Evolutionary conservation across 2,329 filamentous ascomycete species (phyloP).

Genomic region (Verticillium klebahnii): DNA sequence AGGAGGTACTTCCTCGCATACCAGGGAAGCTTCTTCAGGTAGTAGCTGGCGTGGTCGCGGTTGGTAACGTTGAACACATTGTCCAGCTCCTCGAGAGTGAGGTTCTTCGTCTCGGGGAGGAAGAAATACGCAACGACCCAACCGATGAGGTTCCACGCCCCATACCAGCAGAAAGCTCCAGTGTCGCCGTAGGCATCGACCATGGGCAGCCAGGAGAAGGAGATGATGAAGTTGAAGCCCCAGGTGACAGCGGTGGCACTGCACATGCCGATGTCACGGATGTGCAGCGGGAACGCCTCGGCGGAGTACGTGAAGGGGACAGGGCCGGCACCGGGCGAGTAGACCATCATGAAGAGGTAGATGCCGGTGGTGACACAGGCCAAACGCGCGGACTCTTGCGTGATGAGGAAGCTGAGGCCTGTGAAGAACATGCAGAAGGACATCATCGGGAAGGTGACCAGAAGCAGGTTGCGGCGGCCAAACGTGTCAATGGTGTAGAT

Average conservation of each 20-base stretch:
- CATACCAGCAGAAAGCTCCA: constrained; percentile 34
- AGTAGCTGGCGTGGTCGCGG: constrained; percentile 24
- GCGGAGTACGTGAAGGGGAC: constrained; percentile 58
- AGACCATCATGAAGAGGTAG: constrained; percentile 35
- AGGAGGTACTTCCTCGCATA: constrained; percentile 24
- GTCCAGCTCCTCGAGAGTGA: constrained; percentile 29
- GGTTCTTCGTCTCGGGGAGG: constrained; percentile 28
- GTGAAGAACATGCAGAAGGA: constrained; percentile 49
- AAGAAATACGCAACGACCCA: constrained; percentile 28
- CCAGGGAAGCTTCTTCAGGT: constrained; percentile 24
- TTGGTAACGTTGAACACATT: constrained; percentile 26
- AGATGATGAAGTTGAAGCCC: constrained; percentile 34
- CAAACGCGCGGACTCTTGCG: constrained; percentile 15
- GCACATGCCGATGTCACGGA: constrained; percentile 50
- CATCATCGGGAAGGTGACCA: constrained; percentile 57
- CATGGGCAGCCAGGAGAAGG: constrained; percentile 26
- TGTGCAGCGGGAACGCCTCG: constrained; percentile 53
- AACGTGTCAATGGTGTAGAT: constrained; percentile 56
- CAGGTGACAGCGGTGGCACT: constrained; percentile 32
- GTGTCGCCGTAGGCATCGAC: constrained; percentile 17
- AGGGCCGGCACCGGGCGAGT: constrained; percentile 49
- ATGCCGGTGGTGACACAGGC: constrained; percentile 30
- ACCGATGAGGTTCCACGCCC: constrained; percentile 28
- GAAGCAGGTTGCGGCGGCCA: constrained; percentile 48
- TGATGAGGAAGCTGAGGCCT: constrained; percentile 44